A percentile compares a stretch with the other conserved stretches of the same genome.
Conservation (phyloP, 176 grass and related monocot genomes). For the Avena atlantica region DNA sequence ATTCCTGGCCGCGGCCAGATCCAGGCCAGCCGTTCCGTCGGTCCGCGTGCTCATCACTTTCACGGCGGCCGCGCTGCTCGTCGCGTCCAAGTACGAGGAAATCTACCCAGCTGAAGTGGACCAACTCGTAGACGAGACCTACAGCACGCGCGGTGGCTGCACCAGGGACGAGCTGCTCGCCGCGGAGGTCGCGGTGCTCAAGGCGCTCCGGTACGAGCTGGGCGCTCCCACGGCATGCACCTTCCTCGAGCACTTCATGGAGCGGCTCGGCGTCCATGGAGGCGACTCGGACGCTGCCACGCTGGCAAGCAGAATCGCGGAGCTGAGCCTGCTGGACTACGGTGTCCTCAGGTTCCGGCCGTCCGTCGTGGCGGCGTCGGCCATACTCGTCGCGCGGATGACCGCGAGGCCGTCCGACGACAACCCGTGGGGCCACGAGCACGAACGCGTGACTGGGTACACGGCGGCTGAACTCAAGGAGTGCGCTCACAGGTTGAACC, state of each 20-base stretch:
- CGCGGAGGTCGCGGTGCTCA: background rate
- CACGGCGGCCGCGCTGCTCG: background rate
- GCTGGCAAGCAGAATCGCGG: background rate
- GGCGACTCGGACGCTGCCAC: background rate
- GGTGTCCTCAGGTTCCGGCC: background rate
- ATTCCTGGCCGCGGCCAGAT: background rate
- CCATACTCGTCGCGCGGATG: conserved; percentile 3
- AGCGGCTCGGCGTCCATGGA: background rate
- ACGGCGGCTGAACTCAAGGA: background rate
- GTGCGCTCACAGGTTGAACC: background rate
- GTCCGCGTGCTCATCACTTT: background rate
- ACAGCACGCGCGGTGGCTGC: background rate
- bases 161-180: background rate
- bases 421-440: background rate
- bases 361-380: background rate
- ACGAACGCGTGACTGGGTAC: background rate
- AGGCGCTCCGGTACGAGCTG: background rate
- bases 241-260: conserved; percentile 8
- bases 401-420: background rate
- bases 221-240: background rate
- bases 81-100: background rate
- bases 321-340: background rate
- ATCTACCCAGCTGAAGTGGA: background rate
- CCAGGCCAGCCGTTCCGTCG: background rate
- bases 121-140: background rate